Base-by-base conservation (phyloP, 805 yeast genomes). In the Starmerella bombi region DNA sequence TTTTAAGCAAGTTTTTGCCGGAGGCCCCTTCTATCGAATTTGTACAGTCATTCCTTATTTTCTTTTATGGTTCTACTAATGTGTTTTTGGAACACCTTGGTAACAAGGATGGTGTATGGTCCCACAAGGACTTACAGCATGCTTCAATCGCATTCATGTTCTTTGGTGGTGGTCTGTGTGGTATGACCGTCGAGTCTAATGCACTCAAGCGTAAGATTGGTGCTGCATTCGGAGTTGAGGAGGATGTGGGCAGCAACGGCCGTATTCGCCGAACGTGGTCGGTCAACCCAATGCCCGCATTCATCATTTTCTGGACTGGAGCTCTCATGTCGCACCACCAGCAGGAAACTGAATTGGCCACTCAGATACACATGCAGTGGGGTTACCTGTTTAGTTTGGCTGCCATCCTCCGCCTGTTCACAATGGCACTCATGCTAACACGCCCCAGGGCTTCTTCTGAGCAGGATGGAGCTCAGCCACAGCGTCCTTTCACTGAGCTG, bases 271-370 rank as follows among this genome's bases (percentile, higher is more conserved):
- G 41, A 6, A 50, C 72, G 48, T 65, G 80, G 59, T 78, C 93
- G 1, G 86, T 93, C 49, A 91, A 91, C 58, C 96, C 96, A 25
- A 84, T 91, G 72, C 96, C 97, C 3, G 76, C 82, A 1, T 72
- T 91, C 49, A 84, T 93, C 2, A 81, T 91, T 25, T 91, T 82
- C 63, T 91, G 95, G 94, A 91, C 97, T 1, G 98, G 98, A 22
- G 70, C 79, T 12, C 67, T 91, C 46, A 91, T 91, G 98, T 85
- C 96, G 1, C 83, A 80, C 59, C 98, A 91, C 61, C 76, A 75
- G 30, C 98, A 91, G 61, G 80, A 86, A 5, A 77, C 91, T 1
- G 65, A 58, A 40, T 69, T 80, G 25, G 77, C 95, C 2, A 84
- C 96, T 2, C 65, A 61, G 15, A 72, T 91, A 46, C 98, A 91